Conservation (phyloP, 176 grass and related monocot species). For the Avena atlantica region DNA sequence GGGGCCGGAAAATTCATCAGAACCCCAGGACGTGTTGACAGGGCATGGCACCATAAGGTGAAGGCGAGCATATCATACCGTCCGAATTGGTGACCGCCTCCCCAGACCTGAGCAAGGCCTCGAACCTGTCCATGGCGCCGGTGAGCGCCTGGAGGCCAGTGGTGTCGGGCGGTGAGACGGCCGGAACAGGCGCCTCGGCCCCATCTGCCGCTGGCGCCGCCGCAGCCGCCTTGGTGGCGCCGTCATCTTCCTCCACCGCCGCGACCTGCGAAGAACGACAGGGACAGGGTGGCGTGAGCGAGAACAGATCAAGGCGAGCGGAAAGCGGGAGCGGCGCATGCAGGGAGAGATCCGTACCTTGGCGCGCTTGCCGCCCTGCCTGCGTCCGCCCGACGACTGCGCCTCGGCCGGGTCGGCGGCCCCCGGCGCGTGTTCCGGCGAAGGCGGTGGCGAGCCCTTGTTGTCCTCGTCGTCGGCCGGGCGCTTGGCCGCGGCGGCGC, state of each 20-base stretch:
- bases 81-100: constrained; percentile 37
- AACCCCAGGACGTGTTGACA: background rate
- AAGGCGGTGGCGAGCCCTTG: constrained; percentile 21
- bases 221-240: constrained; percentile 11
- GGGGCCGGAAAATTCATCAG: background rate
- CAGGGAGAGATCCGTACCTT: constrained; percentile 58
- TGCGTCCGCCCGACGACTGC: constrained; percentile 37
- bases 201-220: background rate
- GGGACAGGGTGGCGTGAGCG: background rate
- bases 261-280: constrained; percentile 19
- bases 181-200: background rate
- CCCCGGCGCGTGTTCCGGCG: constrained; percentile 6
- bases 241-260: constrained; percentile 18
- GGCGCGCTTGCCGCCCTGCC: constrained; percentile 54
- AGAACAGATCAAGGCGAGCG: constrained; percentile 30
- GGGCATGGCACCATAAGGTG: background rate
- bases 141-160: constrained; percentile 53
- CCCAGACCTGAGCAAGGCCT: constrained; percentile 50
- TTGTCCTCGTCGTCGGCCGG: constrained; percentile 33
- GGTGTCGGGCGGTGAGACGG: constrained; percentile 29
- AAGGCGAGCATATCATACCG: constrained; percentile 12
- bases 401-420: constrained; percentile 5
- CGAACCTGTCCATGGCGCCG: constrained; percentile 57
- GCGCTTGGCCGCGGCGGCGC: constrained; percentile 56
- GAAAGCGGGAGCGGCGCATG: background rate